phyloP scores from a whole-genome alignment of 176 grass and related monocot genomes.

The Tillandsia leiboldiana region DNA sequence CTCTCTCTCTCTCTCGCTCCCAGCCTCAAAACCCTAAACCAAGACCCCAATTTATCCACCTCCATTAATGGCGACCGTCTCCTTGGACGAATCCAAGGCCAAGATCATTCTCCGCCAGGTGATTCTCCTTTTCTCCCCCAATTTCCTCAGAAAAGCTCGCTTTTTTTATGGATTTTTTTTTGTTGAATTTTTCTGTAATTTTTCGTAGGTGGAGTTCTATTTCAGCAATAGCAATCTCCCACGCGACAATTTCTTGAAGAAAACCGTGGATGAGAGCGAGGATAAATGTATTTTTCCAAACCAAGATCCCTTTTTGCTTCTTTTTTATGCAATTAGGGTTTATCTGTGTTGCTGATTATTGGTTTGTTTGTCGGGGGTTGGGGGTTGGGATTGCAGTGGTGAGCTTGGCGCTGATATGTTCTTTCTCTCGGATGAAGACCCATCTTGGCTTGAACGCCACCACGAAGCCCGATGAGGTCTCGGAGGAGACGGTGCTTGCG shows the following conservation, averaged over 20 bases:
- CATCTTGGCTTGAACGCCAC: constrained; percentile 43
- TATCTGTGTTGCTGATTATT: constrained; percentile 1
- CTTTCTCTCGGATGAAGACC: constrained; percentile 66
- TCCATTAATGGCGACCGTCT: constrained; percentile 29
- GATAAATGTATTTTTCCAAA: constrained; percentile 48
- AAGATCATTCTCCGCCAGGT: constrained; percentile 60
- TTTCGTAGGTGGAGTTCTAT: constrained; percentile 79
- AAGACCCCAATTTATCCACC: background rate
- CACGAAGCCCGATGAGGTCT: constrained; percentile 46
- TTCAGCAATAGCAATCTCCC: constrained; percentile 93
- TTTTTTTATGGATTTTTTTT: background rate
- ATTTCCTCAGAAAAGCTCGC: background rate
- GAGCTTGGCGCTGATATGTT: constrained; percentile 83
- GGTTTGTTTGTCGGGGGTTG: background rate
- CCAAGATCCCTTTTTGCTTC: constrained; percentile 7
- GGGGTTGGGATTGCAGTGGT: constrained; percentile 40
- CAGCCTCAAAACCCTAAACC: background rate
- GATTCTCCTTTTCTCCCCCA: background rate
- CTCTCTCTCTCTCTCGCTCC: background rate
- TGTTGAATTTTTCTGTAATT: background rate
- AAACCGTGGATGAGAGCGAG: constrained; percentile 49
- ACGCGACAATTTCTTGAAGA: constrained; percentile 56
- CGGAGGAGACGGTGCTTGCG: constrained; percentile 32
- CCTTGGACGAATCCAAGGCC: constrained; percentile 55
- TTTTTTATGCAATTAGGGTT: background rate